Conservation (phyloP, 164 flowering plant genomes). For the Brasenia schreberi region DNA sequence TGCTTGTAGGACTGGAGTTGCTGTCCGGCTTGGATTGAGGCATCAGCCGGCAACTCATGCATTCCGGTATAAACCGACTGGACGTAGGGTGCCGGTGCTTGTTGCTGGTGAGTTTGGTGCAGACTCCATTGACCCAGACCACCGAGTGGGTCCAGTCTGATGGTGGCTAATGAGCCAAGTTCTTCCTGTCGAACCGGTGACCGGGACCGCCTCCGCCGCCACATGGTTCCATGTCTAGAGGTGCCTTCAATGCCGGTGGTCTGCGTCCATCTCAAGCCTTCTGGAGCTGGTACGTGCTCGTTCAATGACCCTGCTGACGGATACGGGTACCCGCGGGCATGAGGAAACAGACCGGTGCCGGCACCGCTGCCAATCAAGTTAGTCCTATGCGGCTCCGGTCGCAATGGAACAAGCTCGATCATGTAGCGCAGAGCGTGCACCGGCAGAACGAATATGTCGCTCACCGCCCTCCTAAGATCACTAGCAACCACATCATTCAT, state of each 20-base stretch:
- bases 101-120: neutral
- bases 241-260: neutral
- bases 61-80: neutral
- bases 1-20: neutral
- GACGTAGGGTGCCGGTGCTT: neutral
- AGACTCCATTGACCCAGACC: neutral
- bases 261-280: neutral
- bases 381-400: neutral
- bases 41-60: too few relatives aligned
- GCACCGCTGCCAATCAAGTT: neutral
- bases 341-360: neutral
- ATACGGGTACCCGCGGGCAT: neutral
- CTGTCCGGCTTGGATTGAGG: neutral
- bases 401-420: neutral
- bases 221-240: neutral
- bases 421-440: neutral
- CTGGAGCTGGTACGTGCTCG: neutral
- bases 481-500: neutral
- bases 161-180: neutral
- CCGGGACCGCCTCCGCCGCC: neutral
- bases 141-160: neutral
- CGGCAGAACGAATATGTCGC: neutral
- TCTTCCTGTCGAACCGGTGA: neutral
- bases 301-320: neutral
- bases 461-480: neutral